Evolutionary conservation across 148 eudicot genomes (phyloP), one percentile per base, ranked within the genome.

Genomic region (Limonium bicolor): DNA sequence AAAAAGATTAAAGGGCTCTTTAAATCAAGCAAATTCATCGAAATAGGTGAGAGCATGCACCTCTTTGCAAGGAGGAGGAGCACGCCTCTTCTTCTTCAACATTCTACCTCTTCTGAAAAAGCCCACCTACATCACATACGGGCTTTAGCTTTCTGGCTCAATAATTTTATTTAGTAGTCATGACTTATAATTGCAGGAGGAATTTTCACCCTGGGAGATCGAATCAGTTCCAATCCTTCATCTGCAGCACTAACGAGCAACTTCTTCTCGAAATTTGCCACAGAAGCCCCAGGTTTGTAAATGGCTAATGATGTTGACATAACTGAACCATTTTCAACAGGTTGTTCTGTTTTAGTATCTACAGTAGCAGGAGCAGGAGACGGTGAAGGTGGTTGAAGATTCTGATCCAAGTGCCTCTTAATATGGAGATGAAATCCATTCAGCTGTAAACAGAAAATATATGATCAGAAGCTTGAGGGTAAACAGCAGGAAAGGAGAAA

Each of bases 41-140:
- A 22, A 33, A 15, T 34, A 14, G 24, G n/a, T 26, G 38, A 20
- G 58, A 9, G 46, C 6, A 11, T 11, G 17, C 58, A 88, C 97
- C 94, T 77, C 95, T 73, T 77, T 73, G 72, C 97, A 84, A 58
- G 86, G 53, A 26, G 87, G 93, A 55, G 95, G 93, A 28, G 77
- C 71, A 48, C 71, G 70, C 67, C n/a, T n/a, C n/a, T 72, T 77
- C 58, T 83, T 86, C 60, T 88, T 88, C 39, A 80, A 72, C 27
- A 78, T 74, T 53, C 95, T 72, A 37, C 70, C 77, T 76, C 87
- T 80, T 64, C 93, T 70, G 63, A 84, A 88, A 56, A 55, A 75
- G 42, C 97, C 97, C 59, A 88, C 95, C 95, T 88, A 76, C 60
- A 57, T 40, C 3, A 20, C 28, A 0, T 41, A 22, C 48, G 29